These are phyloP conservation scores for Nitzschia sp. DNA, from an alignment of 108 stramenopile genomes.

Conservation along the genomic window DNA sequence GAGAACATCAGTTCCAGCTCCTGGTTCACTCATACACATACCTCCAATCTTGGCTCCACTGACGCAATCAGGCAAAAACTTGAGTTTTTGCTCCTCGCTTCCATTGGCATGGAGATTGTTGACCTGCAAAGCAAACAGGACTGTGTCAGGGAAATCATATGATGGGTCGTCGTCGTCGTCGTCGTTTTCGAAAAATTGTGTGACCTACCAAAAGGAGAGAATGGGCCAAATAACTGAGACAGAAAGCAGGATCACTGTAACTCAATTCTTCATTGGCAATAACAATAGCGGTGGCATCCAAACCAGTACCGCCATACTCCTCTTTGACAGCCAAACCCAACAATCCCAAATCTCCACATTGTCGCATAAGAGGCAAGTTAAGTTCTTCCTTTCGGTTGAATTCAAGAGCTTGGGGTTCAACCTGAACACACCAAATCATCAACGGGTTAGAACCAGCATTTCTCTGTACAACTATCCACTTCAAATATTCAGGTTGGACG, in stretches of 20 bases:
- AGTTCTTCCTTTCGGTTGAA: constrained; percentile 88
- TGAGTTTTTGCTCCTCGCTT: constrained; percentile 66
- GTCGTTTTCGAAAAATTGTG: neutral
- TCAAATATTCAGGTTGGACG: neutral
- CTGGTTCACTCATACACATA: constrained; percentile 99
- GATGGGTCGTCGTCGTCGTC: neutral
- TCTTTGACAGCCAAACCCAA: constrained; percentile 91
- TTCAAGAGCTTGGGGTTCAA: constrained; percentile 93
- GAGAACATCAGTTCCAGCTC: constrained; percentile 96
- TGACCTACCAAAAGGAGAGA: constrained; percentile 48
- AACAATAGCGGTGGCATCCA: constrained; percentile 81
- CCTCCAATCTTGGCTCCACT: constrained; percentile 88
- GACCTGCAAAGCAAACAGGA: constrained; percentile 18
- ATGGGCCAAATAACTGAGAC: constrained; percentile 95
- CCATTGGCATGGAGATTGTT: constrained; percentile 92
- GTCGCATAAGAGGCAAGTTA: constrained; percentile 83
- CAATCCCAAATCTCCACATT: constrained; percentile 89
- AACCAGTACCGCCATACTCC: constrained; percentile 90
- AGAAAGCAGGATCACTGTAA: constrained; percentile 96
- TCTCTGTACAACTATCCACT: neutral
- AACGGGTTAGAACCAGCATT: neutral
- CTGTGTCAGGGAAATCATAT: constrained; percentile 29
- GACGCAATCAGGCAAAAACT: constrained; percentile 80
- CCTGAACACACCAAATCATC: constrained; percentile 51
- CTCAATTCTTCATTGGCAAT: constrained; percentile 88